phyloP scores from a whole-genome alignment of 345 rosid genomes.

The Eucalyptus caleyi region DNA sequence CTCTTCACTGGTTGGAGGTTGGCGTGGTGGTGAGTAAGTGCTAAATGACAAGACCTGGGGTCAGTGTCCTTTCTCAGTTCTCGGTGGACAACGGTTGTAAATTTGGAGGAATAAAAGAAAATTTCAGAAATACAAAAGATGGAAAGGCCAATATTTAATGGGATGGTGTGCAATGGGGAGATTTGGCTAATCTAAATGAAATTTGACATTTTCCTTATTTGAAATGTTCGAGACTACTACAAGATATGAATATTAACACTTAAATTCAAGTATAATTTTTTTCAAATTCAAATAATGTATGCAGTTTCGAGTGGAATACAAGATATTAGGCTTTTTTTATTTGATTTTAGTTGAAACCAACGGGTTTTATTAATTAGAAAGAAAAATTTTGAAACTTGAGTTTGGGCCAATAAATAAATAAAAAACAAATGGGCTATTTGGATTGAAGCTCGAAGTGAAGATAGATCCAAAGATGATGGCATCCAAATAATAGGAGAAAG shows the following conservation, averaged over 20 bases:
- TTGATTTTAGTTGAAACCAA: not conserved
- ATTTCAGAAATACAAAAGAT: not conserved
- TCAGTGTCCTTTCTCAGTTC: slow-evolving; percentile 26
- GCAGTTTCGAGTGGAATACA: not conserved
- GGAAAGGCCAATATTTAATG: not conserved
- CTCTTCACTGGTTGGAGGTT: not conserved
- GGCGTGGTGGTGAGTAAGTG: slow-evolving; percentile 3
- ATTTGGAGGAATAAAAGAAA: not conserved
- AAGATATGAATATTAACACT: not conserved
- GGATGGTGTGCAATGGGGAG: not conserved
- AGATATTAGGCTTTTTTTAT: not conserved
- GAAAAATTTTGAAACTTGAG: not conserved
- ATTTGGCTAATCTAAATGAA: not conserved
- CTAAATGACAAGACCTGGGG: slow-evolving; percentile 53
- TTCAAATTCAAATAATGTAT: not conserved
- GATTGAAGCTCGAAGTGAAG: not conserved
- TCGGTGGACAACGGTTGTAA: slow-evolving; percentile 8
- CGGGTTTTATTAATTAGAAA: not conserved
- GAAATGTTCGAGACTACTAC: fast-evolving
- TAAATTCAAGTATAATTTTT: not conserved
- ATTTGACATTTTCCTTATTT: not conserved
- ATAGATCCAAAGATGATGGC: not conserved
- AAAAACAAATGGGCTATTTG: fast-evolving
- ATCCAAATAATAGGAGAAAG: fast-evolving
- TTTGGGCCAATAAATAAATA: not conserved